These are phyloP conservation scores for Xylaria sp. DNA, from an alignment of 495 filamentous ascomycete species.

Conservation along the genomic window DNA sequence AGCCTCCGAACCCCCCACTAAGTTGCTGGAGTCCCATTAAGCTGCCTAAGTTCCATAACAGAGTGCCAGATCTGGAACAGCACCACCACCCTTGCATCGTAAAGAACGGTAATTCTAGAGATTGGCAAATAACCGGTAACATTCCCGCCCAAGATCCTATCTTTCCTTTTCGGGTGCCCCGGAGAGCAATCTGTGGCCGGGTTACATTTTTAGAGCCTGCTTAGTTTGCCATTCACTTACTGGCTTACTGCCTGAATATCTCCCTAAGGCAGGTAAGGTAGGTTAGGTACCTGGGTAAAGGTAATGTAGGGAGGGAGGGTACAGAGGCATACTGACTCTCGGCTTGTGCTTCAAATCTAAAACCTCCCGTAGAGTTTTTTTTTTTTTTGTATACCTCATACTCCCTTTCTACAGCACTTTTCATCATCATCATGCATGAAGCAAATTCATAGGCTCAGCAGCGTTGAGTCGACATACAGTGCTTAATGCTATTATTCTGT, in stretches of 20 bases:
- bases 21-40: too few relatives aligned
- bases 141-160: not conserved
- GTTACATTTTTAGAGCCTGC: not conserved
- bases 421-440: not conserved
- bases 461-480: constrained; percentile 1
- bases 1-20: constrained; percentile 11
- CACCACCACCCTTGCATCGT: constrained; percentile 15
- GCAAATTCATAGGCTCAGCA: not conserved
- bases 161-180: too few relatives aligned
- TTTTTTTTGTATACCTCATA: too few relatives aligned
- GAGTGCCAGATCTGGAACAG: constrained; percentile 14
- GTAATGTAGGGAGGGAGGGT: too few relatives aligned
- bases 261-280: too few relatives aligned
- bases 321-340: not conserved
- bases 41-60: not conserved
- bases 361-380: not conserved
- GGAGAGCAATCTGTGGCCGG: too few relatives aligned
- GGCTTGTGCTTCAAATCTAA: not conserved
- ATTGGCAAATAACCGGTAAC: not conserved
- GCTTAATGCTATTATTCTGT: not conserved
- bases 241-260: too few relatives aligned
- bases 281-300: too few relatives aligned
- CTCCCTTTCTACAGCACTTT: not conserved
- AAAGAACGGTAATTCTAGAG: not conserved
- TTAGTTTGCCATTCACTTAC: not conserved